Base-by-base conservation (phyloP, 225 moss, liverwort and hornwort species). In the Bryum argenteum region DNA sequence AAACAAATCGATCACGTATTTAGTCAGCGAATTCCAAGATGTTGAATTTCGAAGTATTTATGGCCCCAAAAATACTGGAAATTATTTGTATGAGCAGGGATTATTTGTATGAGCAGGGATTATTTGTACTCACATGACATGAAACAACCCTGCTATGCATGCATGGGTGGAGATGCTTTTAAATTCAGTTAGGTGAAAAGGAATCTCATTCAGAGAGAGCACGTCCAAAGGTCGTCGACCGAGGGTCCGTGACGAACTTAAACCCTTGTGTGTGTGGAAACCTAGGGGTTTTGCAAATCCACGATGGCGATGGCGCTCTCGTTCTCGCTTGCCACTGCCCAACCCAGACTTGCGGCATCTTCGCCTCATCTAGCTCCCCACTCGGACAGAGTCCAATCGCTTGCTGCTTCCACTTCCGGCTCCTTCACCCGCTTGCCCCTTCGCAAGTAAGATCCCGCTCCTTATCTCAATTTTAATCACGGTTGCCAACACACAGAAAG, bases 371-470 rank as follows among this genome's bases (percentile, higher is more conserved):
- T 74, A 8, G 48, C 19, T 6, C 23, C 52, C 0, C 41, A 3
- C 50, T 70, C 62, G 9, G 33, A 48, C 26, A 61, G n/a, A 5
- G 4, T 41, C 14, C 54, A 78, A 18, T 51, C 61, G 37, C 37
- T 82, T 2, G 71, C 66, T 15, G 61, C 82, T 9, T 58, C 74
- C 56, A 74, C 28, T 14, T 71, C 71, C 18, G 82, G 71, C 13
- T 75, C 74, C 55, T 82, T 78, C 71, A 56, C 28, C 11, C 78
- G 82, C 71, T 57, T 48, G 17, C n/a, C 41, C 14, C 66, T 50
- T 12, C 67, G 56, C 78, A 71, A 57, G 82, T 78, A 75, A 75
- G 20, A 40, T 62, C 8, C 16, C 39, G 10, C 50, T 2, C 55
- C 18, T 9, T 53, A 28, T 44, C 9, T 10, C 16, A 13, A 3